Evolutionary conservation across 495 filamentous ascomycete species (phyloP), one percentile per base, ranked within the genome.

Genomic region (Penicillium daleae): DNA sequence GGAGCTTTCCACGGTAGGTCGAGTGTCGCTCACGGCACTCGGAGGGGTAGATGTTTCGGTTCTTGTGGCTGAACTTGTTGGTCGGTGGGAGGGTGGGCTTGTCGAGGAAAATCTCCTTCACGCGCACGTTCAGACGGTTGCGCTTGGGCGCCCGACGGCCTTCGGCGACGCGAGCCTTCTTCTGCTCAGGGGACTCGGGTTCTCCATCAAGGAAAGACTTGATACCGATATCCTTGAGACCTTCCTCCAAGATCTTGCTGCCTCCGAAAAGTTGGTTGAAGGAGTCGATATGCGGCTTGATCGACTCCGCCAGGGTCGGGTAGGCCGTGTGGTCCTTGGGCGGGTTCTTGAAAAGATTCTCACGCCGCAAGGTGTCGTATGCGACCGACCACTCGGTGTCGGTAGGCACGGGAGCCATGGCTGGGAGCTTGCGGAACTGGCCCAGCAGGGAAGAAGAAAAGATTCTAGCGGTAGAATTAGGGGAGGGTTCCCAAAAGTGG

Each of bases 1-100:
- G 87, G 60, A 98, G 82, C 77, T 89, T 92, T 49, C 93, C 95
- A 66, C 92, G 84, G 75, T 99, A 99, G 10, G 93, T 91, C 55
- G 87, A 88, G 83, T 97, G 94, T 51, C 95, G 84, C 77, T 99
- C 94, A 80, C 95, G 85, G 77, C 92, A 97, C 78, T 99, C 95
- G 12, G 95, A 87, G 3, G 95, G 95, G 57, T 91, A 86, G 57
- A 99, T 93, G 62, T 94, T 89, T 70, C 92, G 85, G 68, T 92
- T 90, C 52, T 77, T 82, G 57, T 85, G 85, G 62, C 86, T 86
- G 67, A 87, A 88, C 71, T 96, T 96, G 79, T 97, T 97, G 61
- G 82, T 82, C 3, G 85, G 74, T 3, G 93, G 92, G 8, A 97
- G 78, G 46, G 80, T 76, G 12, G 92, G 83, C 75, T 89, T 93